Percentiles rank a stretch among this genome's conserved stretches.
Evolutionary conservation across 2,329 filamentous ascomycete species (phyloP).

Genomic region (Penicillium janthinellum): DNA sequence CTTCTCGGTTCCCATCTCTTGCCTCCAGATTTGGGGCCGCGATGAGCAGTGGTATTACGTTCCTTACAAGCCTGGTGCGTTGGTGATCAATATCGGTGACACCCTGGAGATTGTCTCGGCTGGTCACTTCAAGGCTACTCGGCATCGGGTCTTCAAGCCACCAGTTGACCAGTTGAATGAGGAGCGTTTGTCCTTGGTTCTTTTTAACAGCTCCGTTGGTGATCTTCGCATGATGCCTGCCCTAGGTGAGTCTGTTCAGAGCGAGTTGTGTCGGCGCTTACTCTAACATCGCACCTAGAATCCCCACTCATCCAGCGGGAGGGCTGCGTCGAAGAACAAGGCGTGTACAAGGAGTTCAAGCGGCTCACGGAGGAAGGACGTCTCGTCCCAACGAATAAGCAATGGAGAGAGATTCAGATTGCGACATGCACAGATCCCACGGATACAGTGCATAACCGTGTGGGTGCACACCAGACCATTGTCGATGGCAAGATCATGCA

Average conservation of each 20-base stretch:
- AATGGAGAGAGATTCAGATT: conserved; percentile 56
- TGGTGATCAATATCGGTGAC: conserved; percentile 55
- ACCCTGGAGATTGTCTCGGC: conserved; percentile 50
- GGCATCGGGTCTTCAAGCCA: conserved; percentile 48
- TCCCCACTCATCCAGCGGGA: conserved; percentile 46
- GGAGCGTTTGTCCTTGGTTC: conserved; percentile 39
- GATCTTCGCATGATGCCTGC: conserved; percentile 49
- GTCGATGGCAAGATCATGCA: conserved; percentile 52
- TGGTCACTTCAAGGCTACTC: conserved; percentile 51
- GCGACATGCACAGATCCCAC: conserved; percentile 45
- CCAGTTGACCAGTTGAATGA: conserved; percentile 40
- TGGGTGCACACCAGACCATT: conserved; percentile 48
- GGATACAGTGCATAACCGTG: conserved; percentile 43
- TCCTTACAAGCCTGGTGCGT: conserved; percentile 44
- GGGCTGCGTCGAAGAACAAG: conserved; percentile 48
- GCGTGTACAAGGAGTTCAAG: conserved; percentile 52
- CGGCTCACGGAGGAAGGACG: conserved; percentile 43
- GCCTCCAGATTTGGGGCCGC: conserved; percentile 50
- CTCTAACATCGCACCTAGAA: conserved; percentile 15
- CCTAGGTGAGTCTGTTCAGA: conserved; percentile 16
- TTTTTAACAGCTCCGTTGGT: conserved; percentile 52
- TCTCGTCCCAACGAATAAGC: conserved; percentile 49
- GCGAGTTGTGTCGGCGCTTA: too few species aligned
- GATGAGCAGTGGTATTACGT: conserved; percentile 53
- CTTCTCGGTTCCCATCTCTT: conserved; percentile 52